Base-by-base conservation (phyloP, 352 stramenopile genomes). In the Globisporangium recalcitrans region DNA sequence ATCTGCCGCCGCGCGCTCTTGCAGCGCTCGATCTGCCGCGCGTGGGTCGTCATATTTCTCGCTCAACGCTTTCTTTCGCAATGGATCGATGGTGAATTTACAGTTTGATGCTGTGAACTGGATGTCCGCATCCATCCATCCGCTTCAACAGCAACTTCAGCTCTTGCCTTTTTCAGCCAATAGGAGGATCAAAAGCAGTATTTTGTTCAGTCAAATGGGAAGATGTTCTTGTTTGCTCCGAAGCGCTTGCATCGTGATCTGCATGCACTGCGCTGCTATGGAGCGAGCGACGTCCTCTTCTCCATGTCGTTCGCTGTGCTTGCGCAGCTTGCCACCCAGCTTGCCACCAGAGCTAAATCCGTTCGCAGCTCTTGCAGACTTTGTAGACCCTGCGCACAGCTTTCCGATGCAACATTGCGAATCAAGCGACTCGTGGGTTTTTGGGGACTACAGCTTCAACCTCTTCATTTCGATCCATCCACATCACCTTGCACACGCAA, bases 1-100 rank as follows among this genome's bases (percentile, higher is more conserved):
- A 81, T 65, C 32, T 87, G 81, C 0, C 77, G 77, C 42, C 69
- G 64, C 0, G 76, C 79, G 48, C 77, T 78, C 49, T 64, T 72
- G 46, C 64, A 69, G 26, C 78, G 72, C 49, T 73, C 72, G 57
- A 84, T 65, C 67, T 68, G 75, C 42, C 69, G 72, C 55, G 27
- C 57, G 13, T 24, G 27, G 59, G 67, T 67, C 34, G 32, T 24
- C 34, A 29, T 51, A 22, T 7, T n/a, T 46, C 38, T 8, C 3
- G 16, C 5, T 44, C n/a, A 14, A 6, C 16, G 14, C 14, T 44
- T n/a, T n/a, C 36, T 46, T 46, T 22, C 38, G 38, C 16, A 46
- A 46, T 46, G 38, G 8, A 11, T 21, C 13, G 34, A 4, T 19
- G 4, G 11, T n/a, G n/a, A n/a, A n/a, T n/a, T n/a, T n/a, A n/a